These are phyloP conservation scores for Carex kokanica DNA, from an alignment of 176 grass and related monocot genomes.

Conservation along the genomic window DNA sequence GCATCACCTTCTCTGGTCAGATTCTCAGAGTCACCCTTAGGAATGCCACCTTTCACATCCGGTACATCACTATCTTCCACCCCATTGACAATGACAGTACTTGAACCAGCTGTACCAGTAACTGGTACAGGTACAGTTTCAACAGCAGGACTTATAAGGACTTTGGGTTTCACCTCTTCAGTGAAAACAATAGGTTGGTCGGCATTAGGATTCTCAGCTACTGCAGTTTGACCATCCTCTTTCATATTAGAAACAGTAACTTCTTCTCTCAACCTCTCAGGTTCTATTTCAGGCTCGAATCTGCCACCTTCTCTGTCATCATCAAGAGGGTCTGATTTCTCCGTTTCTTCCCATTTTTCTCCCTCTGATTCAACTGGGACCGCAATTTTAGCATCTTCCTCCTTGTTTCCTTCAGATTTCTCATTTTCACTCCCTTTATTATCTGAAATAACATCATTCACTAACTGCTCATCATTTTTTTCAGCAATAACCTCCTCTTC, in stretches of 20 bases:
- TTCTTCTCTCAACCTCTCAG: neutral
- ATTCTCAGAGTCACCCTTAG: constrained; percentile 5
- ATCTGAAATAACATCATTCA: constrained; percentile 3
- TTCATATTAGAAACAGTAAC: constrained; percentile 29
- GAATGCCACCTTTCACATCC: constrained; percentile 17
- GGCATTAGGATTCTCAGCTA: neutral
- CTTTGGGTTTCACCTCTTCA: constrained; percentile 26
- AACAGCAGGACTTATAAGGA: constrained; percentile 35
- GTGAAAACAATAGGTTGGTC: constrained; percentile 5
- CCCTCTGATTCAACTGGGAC: neutral
- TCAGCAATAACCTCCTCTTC: neutral
- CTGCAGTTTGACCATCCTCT: neutral
- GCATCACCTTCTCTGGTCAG: neutral
- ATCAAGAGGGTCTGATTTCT: neutral
- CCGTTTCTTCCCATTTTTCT: neutral
- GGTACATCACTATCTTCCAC: constrained; percentile 15
- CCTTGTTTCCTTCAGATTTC: neutral
- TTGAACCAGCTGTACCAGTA: constrained; percentile 9
- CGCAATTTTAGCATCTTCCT: neutral
- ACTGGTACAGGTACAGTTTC: constrained; percentile 14
- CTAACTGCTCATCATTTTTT: constrained; percentile 2
- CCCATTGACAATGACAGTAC: constrained; percentile 18
- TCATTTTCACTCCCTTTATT: neutral
- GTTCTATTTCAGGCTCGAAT: neutral
- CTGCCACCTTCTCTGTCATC: constrained; percentile 9